Evolutionary conservation across 2,329 filamentous ascomycete genomes (phyloP).

Genomic region (Colletotrichum simmondsii): DNA sequence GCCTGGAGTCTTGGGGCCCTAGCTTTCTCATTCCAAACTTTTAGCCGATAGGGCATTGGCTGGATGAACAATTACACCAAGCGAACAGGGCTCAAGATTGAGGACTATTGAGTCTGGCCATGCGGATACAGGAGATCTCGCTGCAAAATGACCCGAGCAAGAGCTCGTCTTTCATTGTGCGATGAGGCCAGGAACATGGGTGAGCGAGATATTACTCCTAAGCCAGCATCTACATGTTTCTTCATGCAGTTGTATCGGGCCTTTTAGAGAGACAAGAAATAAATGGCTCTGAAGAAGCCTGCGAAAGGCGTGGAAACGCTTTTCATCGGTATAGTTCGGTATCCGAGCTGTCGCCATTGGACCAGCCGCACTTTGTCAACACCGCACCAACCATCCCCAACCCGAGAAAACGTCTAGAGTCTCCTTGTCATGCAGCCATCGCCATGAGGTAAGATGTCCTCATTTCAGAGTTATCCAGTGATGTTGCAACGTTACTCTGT

Average conservation of each 20-base stretch:
- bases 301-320: not conserved
- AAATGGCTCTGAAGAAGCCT: not conserved
- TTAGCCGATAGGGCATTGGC: too few species aligned
- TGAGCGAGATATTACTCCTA: not conserved
- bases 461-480: not conserved
- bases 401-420: not conserved
- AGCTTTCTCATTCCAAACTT: too few species aligned
- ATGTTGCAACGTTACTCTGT: not conserved
- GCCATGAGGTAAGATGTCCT: not conserved
- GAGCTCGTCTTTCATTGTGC: rapidly evolving
- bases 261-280: not conserved
- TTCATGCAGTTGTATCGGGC: not conserved
- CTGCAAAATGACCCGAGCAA: not conserved
- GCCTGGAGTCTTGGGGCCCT: too few species aligned
- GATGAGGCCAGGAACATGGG: not conserved
- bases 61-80: too few species aligned
- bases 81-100: too few species aligned
- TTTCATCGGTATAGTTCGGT: not conserved
- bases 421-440: not conserved
- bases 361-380: not conserved
- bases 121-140: not conserved
- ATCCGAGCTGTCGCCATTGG: not conserved
- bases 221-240: not conserved
- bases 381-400: not conserved
- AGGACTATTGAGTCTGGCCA: too few species aligned